Percentiles rank a stretch among this genome's conserved stretches.
Evolutionary conservation across 371 early-diverging fungal genomes (phyloP).

Genomic region (Syncephalastrum sp.): DNA sequence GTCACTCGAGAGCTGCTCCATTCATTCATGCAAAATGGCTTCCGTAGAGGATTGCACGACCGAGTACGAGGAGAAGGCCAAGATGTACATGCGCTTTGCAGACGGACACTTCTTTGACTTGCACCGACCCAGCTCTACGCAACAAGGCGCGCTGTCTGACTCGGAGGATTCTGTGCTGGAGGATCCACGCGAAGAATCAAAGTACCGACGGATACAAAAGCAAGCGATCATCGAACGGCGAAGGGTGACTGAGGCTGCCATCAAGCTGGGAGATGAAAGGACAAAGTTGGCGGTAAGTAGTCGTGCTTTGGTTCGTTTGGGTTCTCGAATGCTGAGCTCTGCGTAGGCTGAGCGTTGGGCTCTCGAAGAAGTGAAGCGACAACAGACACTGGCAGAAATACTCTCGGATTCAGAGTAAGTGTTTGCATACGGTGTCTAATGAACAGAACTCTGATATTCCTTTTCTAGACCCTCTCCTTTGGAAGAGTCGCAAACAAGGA

Average conservation of each 20-base stretch:
- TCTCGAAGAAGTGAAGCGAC: conserved; percentile 34
- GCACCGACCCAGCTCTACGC: no score
- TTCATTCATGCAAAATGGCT: background rate
- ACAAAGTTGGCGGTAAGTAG: conserved; percentile 24
- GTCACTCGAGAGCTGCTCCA: background rate
- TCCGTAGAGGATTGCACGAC: conserved; percentile 16
- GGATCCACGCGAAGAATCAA: conserved; percentile 9
- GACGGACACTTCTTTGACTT: conserved; percentile 44
- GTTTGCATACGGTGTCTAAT: background rate
- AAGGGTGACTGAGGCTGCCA: conserved; percentile 33
- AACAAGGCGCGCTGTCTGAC: conserved; percentile 4
- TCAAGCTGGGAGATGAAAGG: conserved; percentile 38
- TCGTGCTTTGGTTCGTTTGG: background rate
- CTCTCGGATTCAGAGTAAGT: conserved; percentile 11
- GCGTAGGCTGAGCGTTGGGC: conserved; percentile 41
- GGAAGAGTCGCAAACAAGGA: no score
- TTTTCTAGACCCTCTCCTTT: no score
- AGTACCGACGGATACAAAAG: conserved; percentile 14
- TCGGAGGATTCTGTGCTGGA: conserved; percentile 34
- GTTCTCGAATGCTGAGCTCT: background rate
- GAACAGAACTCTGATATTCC: background rate
- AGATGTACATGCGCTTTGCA: conserved; percentile 34
- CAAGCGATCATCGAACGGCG: conserved; percentile 24
- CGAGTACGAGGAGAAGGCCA: conserved; percentile 30
- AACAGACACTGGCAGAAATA: conserved; percentile 23